Base-by-base conservation (phyloP, 805 yeast genomes). In the Yarrowia hollandica region DNA sequence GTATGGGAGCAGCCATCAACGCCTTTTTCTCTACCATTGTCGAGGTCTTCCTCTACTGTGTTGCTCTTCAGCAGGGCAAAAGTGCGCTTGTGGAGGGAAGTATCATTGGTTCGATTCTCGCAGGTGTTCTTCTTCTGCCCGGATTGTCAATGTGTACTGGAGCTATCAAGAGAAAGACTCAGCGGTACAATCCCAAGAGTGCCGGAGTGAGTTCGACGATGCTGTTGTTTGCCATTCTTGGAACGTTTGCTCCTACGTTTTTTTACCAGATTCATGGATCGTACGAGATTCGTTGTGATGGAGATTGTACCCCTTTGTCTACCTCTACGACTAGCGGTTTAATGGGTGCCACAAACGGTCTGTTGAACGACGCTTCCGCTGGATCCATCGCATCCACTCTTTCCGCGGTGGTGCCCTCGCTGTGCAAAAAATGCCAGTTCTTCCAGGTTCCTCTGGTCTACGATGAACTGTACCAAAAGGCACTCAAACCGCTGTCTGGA, bases 101-200 rank as follows among this genome's bases (percentile, higher is more conserved):
- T 10, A 84, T 94, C 80, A 86, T 94, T 66, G 99, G 99, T 0
- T 88, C 96, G 1, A 85, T 94, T 61, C 71, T 94, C 34, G 98
- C 96, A 34, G 99, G 96, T 61, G 96, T 94, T 0, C 73, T 94
- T 44, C 77, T 94, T 37, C 75, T 94, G 63, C 99, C 99, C 0
- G 99, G 99, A 0, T 75, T 90, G 37, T 89, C 97, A 1, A 94
- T 94, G 99, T 90, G 97, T 72, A 96, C 96, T 16, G 99, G 99
- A 63, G 98, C 99, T 0, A 73, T 91, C 33, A 86, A 84, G 61
- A 75, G 97, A 60, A 94, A 94, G 68, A 92, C 98, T 0, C 99
- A 92, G 71, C 74, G 97, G 61, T 94, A 94, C 71, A 94, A 94
- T 68, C 98, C 99, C 0, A 83, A 92, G 39, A 86, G 96, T 60